phyloP scores from a whole-genome alignment of 192 early-diverging fungal genomes.

The Umbelopsis sp. region DNA sequence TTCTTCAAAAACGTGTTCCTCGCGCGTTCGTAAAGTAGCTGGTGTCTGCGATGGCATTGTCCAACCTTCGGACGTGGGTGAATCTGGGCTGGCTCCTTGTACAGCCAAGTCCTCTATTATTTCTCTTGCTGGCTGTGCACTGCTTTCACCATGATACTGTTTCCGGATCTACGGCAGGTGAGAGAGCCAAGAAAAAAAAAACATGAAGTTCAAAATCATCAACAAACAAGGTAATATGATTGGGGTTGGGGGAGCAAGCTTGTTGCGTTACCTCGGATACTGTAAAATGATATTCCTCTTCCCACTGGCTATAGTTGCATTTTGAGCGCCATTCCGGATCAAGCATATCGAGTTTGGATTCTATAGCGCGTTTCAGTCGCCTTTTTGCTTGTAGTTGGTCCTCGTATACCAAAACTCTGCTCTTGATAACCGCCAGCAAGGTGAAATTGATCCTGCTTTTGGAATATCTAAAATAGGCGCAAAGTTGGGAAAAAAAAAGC shows the following conservation, averaged over 20 bases:
- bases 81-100: conserved; percentile 5
- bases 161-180: conserved; percentile 15
- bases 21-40: background rate
- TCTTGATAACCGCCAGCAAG: conserved; percentile 24
- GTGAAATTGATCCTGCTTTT: conserved; percentile 18
- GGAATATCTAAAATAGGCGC: background rate
- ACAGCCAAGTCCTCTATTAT: conserved; percentile 33
- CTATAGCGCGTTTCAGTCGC: conserved; percentile 31
- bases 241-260: background rate
- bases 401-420: conserved; percentile 32
- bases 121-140: conserved; percentile 3
- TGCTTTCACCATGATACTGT: conserved; percentile 24
- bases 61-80: background rate
- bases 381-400: conserved; percentile 30
- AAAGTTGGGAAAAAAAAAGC: background rate
- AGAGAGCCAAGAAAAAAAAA: background rate
- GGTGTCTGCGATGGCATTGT: background rate
- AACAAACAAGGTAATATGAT: background rate
- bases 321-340: conserved; percentile 33
- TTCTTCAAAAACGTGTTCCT: conserved; percentile 7
- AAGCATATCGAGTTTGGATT: conserved; percentile 30
- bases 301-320: conserved; percentile 28
- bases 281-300: conserved; percentile 32
- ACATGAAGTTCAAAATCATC: background rate
- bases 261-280: conserved; percentile 32